Evolutionary conservation across 73 alveolate species (phyloP).

Genomic region (Tetrahymena thermophila): DNA sequence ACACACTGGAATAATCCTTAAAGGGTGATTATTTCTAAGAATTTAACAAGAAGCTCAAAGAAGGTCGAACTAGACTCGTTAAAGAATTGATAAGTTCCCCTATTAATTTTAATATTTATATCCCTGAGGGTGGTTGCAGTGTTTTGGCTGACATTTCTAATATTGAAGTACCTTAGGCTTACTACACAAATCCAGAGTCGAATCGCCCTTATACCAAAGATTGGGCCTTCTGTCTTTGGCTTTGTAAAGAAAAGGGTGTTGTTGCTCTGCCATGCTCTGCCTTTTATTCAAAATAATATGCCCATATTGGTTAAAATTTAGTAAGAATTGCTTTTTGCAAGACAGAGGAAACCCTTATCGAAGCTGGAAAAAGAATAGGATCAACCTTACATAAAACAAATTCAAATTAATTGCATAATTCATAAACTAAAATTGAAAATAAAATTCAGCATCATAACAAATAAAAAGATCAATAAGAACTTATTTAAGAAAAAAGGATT

Average conservation of each 20-base stretch:
- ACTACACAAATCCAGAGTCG: background rate
- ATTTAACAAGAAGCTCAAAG: background rate
- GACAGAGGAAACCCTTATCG: background rate
- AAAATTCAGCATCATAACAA: background rate
- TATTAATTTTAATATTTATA: background rate
- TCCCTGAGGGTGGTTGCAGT: background rate
- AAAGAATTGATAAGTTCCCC: background rate
- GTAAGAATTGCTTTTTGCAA: slow-evolving; percentile 11
- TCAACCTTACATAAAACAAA: background rate
- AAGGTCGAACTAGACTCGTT: background rate
- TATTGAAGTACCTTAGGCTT: background rate
- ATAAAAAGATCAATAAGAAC: background rate
- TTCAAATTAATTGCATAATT: background rate
- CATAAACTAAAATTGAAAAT: background rate
- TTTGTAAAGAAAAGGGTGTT: slow-evolving; percentile 1
- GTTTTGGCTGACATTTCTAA: background rate
- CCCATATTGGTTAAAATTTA: background rate
- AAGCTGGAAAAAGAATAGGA: slow-evolving; percentile 12
- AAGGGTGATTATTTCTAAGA: background rate
- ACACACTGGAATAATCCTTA: background rate
- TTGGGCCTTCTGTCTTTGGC: slow-evolving; percentile 15
- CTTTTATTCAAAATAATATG: background rate
- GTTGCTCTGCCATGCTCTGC: slow-evolving; percentile 12
- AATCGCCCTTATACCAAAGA: background rate
- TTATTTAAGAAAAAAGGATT: background rate